A percentile compares a stretch with the other conserved stretches of the same genome.
Evolutionary conservation across 495 filamentous ascomycete species (phyloP).

Genomic region (Hypomontagnella monticulosa): DNA sequence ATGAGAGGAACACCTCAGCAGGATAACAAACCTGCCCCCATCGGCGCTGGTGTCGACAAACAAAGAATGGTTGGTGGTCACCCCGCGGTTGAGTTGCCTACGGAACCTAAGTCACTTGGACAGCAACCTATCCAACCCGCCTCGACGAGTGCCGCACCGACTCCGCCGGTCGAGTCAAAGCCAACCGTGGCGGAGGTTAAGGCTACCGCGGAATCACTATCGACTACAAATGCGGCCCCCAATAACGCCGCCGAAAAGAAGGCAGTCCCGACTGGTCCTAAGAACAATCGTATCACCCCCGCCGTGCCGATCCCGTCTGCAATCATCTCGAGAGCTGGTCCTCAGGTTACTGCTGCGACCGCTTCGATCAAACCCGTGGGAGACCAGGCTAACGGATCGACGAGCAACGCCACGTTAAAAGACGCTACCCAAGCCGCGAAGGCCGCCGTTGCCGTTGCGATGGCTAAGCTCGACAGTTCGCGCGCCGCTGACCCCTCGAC

Average conservation of each 20-base stretch:
- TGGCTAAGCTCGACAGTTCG: conserved; percentile 75
- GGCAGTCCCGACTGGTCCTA: conserved; percentile 68
- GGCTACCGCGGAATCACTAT: conserved; percentile 55
- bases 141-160: conserved; percentile 42
- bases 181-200: conserved; percentile 66
- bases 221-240: conserved; percentile 46
- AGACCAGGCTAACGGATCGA: conserved; percentile 46
- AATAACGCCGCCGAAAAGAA: conserved; percentile 52
- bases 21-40: conserved; percentile 62
- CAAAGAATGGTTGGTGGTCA: conserved; percentile 51
- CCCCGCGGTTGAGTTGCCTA: conserved; percentile 47
- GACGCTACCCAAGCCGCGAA: conserved; percentile 86
- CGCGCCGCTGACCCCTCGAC: conserved; percentile 49
- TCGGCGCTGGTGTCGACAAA: conserved; percentile 63
- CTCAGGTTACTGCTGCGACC: conserved; percentile 43
- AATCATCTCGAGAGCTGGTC: conserved; percentile 60
- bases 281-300: conserved; percentile 59
- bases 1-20: conserved; percentile 50
- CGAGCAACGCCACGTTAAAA: conserved; percentile 53
- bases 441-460: conserved; percentile 86
- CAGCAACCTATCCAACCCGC: conserved; percentile 52
- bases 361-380: conserved; percentile 49
- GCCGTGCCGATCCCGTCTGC: conserved; percentile 76
- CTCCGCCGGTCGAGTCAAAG: conserved; percentile 74
- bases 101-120: conserved; percentile 51